Evolutionary conservation across 805 yeast genomes (phyloP).

Genomic region (Saccharomyces mikatae): DNA sequence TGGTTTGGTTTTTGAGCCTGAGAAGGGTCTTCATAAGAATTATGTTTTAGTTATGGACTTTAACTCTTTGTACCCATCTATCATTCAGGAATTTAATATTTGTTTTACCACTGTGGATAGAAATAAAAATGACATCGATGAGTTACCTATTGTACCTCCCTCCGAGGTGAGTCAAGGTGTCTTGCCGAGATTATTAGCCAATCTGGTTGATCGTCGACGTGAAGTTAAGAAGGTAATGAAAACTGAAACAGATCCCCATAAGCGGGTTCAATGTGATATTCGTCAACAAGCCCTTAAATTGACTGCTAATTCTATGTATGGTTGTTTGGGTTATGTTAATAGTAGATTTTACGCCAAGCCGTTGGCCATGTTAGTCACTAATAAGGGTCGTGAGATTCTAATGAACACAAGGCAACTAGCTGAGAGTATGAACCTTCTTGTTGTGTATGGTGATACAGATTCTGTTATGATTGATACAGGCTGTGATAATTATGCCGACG

Average conservation of each 20-base stretch:
- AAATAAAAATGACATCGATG: constrained; percentile 45
- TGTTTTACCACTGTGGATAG: constrained; percentile 93
- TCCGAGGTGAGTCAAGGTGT: constrained; percentile 62
- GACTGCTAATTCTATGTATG: constrained; percentile 99
- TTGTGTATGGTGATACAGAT: constrained; percentile 97
- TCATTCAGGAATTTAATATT: constrained; percentile 92
- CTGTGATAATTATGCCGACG: constrained; percentile 57
- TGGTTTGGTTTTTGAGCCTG: constrained; percentile 95
- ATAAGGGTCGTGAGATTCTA: constrained; percentile 90
- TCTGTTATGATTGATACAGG: constrained; percentile 97
- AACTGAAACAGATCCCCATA: constrained; percentile 55
- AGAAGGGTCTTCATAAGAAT: constrained; percentile 84
- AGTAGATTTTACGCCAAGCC: constrained; percentile 95
- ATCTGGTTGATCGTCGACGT: constrained; percentile 82
- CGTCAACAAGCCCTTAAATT: constrained; percentile 92
- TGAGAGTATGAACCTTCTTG: constrained; percentile 71
- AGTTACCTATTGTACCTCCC: constrained; percentile 62
- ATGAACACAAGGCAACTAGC: constrained; percentile 91
- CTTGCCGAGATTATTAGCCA: constrained; percentile 73
- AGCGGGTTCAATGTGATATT: constrained; percentile 81
- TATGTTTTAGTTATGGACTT: constrained; percentile 93
- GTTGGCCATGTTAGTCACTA: constrained; percentile 89
- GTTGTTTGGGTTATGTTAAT: constrained; percentile 87
- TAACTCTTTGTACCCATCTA: constrained; percentile 93
- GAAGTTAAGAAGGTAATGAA: constrained; percentile 84